Conservation (phyloP, 2,329 filamentous ascomycete species). For the Penicillium frequentans region DNA sequence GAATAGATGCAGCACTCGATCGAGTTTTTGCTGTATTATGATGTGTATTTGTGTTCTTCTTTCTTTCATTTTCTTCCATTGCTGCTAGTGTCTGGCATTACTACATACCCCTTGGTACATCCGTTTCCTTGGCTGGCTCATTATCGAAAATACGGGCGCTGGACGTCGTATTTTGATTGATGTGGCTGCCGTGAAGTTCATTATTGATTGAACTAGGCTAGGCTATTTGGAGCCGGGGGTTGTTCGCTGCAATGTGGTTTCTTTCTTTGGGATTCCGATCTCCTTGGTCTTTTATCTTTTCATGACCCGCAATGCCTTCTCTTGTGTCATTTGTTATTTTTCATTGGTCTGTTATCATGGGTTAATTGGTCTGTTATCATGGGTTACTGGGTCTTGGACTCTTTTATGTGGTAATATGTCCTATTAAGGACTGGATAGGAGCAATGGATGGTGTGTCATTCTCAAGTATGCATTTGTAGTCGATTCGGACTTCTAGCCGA, state of each 20-base stretch:
- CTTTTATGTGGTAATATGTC: constrained; percentile 9
- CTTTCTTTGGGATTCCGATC: background rate
- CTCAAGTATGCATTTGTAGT: background rate
- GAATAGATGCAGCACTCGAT: constrained; percentile 8
- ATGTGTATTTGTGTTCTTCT: background rate
- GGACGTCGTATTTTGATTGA: background rate
- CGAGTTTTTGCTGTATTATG: background rate
- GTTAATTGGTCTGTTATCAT: constrained; percentile 13
- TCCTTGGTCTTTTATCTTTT: constrained; percentile 11
- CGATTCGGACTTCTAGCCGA: background rate
- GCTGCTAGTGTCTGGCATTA: background rate
- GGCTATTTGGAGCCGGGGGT: background rate
- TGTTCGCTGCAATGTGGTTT: constrained; percentile 5
- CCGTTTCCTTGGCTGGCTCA: background rate
- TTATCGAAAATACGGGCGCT: background rate
- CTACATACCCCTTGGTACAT: background rate
- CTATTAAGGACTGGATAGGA: constrained; percentile 6
- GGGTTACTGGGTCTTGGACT: constrained; percentile 16
- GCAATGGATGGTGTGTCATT: constrained; percentile 7
- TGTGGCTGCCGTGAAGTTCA: background rate
- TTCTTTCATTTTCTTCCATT: background rate
- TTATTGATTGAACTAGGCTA: background rate
- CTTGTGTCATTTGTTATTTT: constrained; percentile 11
- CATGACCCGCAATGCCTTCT: constrained; percentile 27
- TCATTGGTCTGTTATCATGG: constrained; percentile 14